Base-by-base conservation (phyloP, 176 grass and related monocot genomes). In the Oryza rufipogon region DNA sequence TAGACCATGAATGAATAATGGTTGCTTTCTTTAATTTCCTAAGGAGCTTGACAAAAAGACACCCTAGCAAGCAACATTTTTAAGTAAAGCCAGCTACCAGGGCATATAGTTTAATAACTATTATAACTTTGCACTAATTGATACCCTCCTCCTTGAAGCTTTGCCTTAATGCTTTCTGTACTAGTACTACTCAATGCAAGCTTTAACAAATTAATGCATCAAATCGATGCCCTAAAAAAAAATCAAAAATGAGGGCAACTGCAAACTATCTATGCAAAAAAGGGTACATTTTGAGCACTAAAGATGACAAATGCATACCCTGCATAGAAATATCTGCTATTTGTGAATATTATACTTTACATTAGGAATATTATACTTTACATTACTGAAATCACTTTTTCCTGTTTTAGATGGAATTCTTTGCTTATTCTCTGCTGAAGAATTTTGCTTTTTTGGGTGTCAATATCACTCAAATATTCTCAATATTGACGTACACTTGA, bases 51-150 rank as follows among this genome's bases (percentile, higher is more conserved):
- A 83, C 75, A 90, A 87, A 83, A 87, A 70, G 75, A 90, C 80
- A 83, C 5, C 89, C 28, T 7, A 70, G 75, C 84, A 87, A 80
- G 61, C 88, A 90, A 63, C 69, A 68, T 87, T 87, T 83, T 64
- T 26, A 90, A 87, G 75, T 78, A 90, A 87, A 87, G 84, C 41
- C 84, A 90, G 84, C 89, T 87, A 87, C 11, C 66, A 82, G 39
- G 41, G 70, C 23, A 42, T 11, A 63, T 83, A 44, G 63, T 87
- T 86, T 75, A 64, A 32, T 70, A 33, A 4, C 69, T 80, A 90
- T 90, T 79, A 9, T 90, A 79, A 73, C 68, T 74, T 63, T 79
- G 68, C 42, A 77, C 75, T 70, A 58, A 58, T 58, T 75, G 80
- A 86, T 83, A 22, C 79, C 26, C 42, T 79, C 9, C 44, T 42